Base-by-base conservation (phyloP, 2,329 filamentous ascomycete genomes). In the Fusarium marasasianum region DNA sequence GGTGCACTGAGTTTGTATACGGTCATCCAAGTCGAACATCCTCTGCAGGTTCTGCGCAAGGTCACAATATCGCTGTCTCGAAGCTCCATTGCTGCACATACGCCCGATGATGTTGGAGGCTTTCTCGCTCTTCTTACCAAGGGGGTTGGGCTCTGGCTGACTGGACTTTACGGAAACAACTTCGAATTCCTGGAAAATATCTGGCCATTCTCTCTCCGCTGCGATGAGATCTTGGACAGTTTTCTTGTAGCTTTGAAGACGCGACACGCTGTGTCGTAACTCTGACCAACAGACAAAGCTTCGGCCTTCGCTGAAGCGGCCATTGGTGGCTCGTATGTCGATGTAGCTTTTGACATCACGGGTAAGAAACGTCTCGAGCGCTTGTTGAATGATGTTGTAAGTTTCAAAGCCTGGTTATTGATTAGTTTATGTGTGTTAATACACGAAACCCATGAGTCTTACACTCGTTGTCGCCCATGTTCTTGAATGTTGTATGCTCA, bases 151-250 rank as follows among this genome's bases (percentile, higher is more conserved):
- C 2, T 63, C 53, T 0, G 51, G n/a, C 1, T 26, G n/a, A 17
- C 75, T 81, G 0, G 83, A 84, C 0, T 73, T 59, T 0, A 84
- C 45, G 1, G 63, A 38, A 0, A 68, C 70, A 13, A 85, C 73
- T 8, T 72, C 53, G 33, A 81, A 72, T 15, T 81, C 77, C 11
- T 78, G 62, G 13, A 84, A 84, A 1, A 84, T 67, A 8, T 70
- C 68, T 1, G 78, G 77, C 78, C 81, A 83, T 8, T 69, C 57
- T 0, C 33, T 14, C 20, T 74, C 66, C 0, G 78, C 75, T 5
- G 71, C 45, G 12, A 79, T 64, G 1, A 82, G 71, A 3, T 57
- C 68, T 11, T 70, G 29, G 0, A 76, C 68, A 0, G 73, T 72
- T 11, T 51, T 55, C 4, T 74, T 56, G 44, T 80, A 82, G 12